Base-by-base conservation (phyloP, 2,329 filamentous ascomycete genomes). In the Ceratocystis diversiconidia region DNA sequence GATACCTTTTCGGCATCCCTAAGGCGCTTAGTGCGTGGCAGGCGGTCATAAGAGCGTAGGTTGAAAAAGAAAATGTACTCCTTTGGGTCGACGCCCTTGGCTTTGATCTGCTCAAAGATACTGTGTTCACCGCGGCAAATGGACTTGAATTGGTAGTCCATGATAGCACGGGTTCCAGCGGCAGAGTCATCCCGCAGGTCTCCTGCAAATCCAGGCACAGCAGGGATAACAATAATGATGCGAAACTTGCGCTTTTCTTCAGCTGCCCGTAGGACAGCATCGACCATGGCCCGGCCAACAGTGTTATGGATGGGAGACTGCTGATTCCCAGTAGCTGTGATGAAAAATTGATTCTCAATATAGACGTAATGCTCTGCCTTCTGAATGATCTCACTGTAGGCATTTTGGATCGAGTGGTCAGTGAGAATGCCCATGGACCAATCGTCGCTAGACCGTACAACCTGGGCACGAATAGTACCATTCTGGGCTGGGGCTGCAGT, bases 321-420 rank as follows among this genome's bases (percentile, higher is more conserved):
- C 44, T 96, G 76, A n/a, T 94, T 86, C 7, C 90, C 90, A 0
- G 92, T 97, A 0, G 94, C 89, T 1, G 91, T 95, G 73, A 95
- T 96, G 79, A 97, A 99, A 78, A 97, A 97, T 72, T 99, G 94
- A 72, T 97, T 97, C 74, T 99, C 94, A 68, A 99, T 96, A 77
- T 97, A 99, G 28, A 99, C 88, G 70, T 85, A 96, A 73, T 97
- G 92, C 75, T 96, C 79, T 0, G 92, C 92, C 63, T 89, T 90
- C 62, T 86, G 80, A 71, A 97, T 97, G 36, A 95, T 78, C 69
- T 96, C 90, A 67, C 79, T 80, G 73, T 95, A 95, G 0, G 91
- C 90, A 70, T 90, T 95, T 70, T 94, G 89, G 66, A 95, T 95
- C 62, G 87, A 91, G 70, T 90, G 86, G 68, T 95, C 91, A 0